Conservation (phyloP, 352 stramenopile genomes). For the Phytophthora sojae region DNA sequence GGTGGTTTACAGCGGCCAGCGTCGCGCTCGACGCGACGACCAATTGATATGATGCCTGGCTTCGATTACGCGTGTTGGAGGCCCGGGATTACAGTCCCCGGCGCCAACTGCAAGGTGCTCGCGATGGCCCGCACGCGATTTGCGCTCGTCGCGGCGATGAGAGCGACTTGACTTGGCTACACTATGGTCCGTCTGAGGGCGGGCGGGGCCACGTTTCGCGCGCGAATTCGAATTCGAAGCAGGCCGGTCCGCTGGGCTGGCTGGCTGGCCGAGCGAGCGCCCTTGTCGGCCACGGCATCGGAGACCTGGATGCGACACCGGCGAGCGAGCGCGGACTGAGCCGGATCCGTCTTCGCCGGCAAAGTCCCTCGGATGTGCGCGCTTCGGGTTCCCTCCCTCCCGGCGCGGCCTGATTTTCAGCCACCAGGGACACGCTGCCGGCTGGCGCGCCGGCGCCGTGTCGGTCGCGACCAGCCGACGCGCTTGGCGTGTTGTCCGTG, state of each 20-base stretch:
- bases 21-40: constrained; percentile 10
- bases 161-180: constrained; percentile 17
- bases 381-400: constrained; percentile 16
- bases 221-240: constrained; percentile 18
- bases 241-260: neutral
- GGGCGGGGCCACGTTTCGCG: neutral
- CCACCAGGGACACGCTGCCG: constrained; percentile 37
- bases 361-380: constrained; percentile 47
- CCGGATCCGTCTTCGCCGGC: constrained; percentile 18
- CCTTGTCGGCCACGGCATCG: neutral
- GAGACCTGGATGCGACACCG: constrained; percentile 17
- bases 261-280: too few species aligned
- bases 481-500: constrained; percentile 29
- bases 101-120: constrained; percentile 27
- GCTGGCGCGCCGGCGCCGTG: constrained; percentile 21
- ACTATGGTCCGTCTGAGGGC: constrained; percentile 11
- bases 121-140: constrained; percentile 24
- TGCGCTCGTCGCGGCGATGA: constrained; percentile 1
- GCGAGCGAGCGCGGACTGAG: constrained; percentile 9
- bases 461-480: constrained; percentile 14
- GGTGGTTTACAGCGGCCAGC: too few species aligned
- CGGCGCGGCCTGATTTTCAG: constrained; percentile 29
- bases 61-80: constrained; percentile 32
- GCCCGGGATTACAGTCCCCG: neutral
- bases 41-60: constrained; percentile 22